Base-by-base conservation (phyloP, 176 grass and related monocot species). In the Eremochloa ophiuroides region DNA sequence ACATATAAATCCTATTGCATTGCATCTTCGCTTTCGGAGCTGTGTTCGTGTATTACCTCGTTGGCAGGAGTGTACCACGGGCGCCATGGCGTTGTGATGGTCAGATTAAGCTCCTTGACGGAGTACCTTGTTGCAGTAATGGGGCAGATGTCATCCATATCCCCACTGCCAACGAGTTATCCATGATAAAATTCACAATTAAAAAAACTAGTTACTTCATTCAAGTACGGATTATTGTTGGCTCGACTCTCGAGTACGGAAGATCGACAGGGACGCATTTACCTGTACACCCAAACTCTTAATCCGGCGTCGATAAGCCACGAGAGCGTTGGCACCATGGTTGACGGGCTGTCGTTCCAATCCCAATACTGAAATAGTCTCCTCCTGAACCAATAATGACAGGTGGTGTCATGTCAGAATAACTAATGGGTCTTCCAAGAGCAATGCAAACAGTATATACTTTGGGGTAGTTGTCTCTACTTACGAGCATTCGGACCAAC, bases 81-180 rank as follows among this genome's bases (percentile, higher is more conserved):
- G 8, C 44, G 70, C 91, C 88, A 94, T 25, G 65, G 10, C 1
- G 67, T 35, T 22, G 33, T 76, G 33, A 91, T 5, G 1, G 35
- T 14, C 7, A 94, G 53, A 30, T 76, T 20, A 14, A 91, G 83
- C 13, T 86, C 67, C 8, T 78, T 40, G 14, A 86, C 11, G 4
- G 88, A 87, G 47, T 85, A 87, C 71, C 83, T 86, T 8, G 81
- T 94, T 3, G 78, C 83, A 0, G 89, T 92, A 39, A 94, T 38
- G 0, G 93, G 82, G 59, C 85, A 85, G 4, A 69, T 22, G 0
- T 67, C 81, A 47, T 92, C 89, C 41, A 85, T 83, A 8, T 94
- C 93, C 6, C 87, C 93, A 15, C 93, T 94, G 53, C 1, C 7
- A 66, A 39, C 1, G 3, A 34, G 30, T n/a, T 23, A 35, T n/a